Base-by-base conservation (phyloP, 2,329 filamentous ascomycete species). In the Fusarium irregulare region DNA sequence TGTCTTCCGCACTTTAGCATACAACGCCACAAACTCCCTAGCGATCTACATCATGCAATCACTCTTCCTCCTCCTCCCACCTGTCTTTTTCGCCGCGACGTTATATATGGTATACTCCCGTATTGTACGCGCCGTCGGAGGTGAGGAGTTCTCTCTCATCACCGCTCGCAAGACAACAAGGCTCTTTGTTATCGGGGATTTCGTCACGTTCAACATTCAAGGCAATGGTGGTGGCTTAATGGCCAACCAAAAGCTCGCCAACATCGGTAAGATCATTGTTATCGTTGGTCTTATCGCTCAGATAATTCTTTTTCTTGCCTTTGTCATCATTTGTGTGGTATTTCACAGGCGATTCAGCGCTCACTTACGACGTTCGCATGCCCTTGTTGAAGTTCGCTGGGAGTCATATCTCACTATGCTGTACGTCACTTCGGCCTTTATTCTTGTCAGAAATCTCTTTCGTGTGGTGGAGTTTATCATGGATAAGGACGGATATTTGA, bases 101-200 rank as follows among this genome's bases (percentile, higher is more conserved):
- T 12, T 73, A 4, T 73, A 73, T 4, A 73, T 73, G 65, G 46
- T 73, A 0, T 70, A 71, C 11, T 68, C 66, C 2, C 59, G 70
- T 0, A n/a, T 72, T 0, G 64, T 72, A 2, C 20, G 57, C 1
- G 57, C 50, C 2, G 28, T 72, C 1, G 32, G 37, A 0, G 70
- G 48, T 7, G 57, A 68, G 0, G n/a, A 21, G 0, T 66, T 44
- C 13, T 73, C 70, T 2, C 12, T 54, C 1, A 57, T 73, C 4
- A 28, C 66, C 3, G 55, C 58, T 0, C 59, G 42, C 10, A 62
- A 68, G 32, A 73, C 64, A 7, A 72, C 70, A 1, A 49, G 58
- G 0, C 40, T 72, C 4, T 72, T 72, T 3, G 66, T 72, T 3
- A 11, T 70, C 0, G 63, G 70, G 1, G 70, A 72, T 16, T 14